phyloP scores from a whole-genome alignment of 768 basidiomycete genomes.

The Pleurotus ostreatus region DNA sequence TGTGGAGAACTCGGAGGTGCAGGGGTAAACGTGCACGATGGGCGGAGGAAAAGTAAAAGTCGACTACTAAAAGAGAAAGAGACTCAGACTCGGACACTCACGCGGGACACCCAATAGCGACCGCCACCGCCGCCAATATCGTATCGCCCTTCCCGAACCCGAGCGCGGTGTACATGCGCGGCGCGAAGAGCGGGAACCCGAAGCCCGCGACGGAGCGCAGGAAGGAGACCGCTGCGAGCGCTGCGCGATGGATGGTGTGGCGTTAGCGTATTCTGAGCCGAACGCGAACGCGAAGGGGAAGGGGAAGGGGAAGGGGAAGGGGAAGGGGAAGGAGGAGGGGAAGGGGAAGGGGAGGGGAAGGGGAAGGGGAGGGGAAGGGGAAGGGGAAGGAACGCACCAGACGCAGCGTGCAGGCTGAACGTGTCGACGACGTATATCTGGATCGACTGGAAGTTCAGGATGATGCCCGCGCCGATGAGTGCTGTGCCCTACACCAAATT shows the following conservation, averaged over 20 bases:
- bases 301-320: background rate
- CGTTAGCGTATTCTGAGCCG: background rate
- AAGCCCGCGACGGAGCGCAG: constrained; percentile 67
- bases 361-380: background rate
- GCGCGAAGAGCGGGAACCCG: constrained; percentile 75
- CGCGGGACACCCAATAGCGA: constrained; percentile 60
- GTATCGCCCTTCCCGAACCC: constrained; percentile 71
- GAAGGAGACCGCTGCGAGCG: constrained; percentile 59
- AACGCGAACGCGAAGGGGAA: background rate
- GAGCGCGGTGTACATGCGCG: constrained; percentile 58
- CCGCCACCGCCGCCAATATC: constrained; percentile 52
- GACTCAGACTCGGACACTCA: constrained; percentile 19
- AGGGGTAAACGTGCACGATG: fast-evolving
- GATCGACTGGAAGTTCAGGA: constrained; percentile 56
- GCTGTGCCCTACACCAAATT: constrained; percentile 43
- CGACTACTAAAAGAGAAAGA: no score
- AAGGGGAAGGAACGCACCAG: constrained; percentile 36
- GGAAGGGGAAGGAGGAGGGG: no score
- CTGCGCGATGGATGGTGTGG: constrained; percentile 19
- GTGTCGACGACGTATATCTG: constrained; percentile 67
- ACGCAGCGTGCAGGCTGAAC: constrained; percentile 64
- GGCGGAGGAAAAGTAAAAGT: background rate
- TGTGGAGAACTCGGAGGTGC: no score
- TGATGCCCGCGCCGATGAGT: constrained; percentile 52
- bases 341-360: background rate